Conservation (phyloP, 148 eudicot genomes). For the Chenopodium berlandieri region DNA sequence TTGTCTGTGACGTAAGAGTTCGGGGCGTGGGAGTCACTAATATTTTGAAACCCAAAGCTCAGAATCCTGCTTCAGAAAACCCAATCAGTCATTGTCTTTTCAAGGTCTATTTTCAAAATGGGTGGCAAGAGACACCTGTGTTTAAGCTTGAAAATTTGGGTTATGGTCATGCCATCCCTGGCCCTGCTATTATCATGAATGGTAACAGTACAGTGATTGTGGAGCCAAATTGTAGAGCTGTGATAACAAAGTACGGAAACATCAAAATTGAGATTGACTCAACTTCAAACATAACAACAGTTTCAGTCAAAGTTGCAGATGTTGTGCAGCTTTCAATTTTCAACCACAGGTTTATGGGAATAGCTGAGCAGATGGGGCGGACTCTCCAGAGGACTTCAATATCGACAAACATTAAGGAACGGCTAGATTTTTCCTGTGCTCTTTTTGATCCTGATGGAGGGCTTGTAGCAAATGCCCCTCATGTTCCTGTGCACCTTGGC, state of each 20-base stretch:
- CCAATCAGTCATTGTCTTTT: slow-evolving; percentile 51
- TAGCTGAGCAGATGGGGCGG: slow-evolving; percentile 99
- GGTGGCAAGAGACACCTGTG: slow-evolving; percentile 77
- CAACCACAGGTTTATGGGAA: slow-evolving; percentile 96
- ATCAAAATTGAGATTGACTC: slow-evolving; percentile 77
- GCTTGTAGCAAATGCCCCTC: slow-evolving; percentile 96
- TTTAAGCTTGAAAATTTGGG: slow-evolving; percentile 79
- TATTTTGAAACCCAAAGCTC: slow-evolving; percentile 71
- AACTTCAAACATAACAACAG: slow-evolving; percentile 35
- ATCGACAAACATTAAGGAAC: slow-evolving; percentile 94
- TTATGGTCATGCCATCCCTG: slow-evolving; percentile 63
- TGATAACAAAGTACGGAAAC: slow-evolving; percentile 82
- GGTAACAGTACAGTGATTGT: slow-evolving; percentile 95
- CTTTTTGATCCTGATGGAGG: slow-evolving; percentile 97
- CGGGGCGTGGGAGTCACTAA: slow-evolving; percentile 93
- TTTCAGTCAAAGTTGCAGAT: slow-evolving; percentile 81
- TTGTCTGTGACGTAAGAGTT: slow-evolving; percentile 90
- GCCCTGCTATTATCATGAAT: slow-evolving; percentile 96
- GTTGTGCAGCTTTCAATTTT: slow-evolving; percentile 96
- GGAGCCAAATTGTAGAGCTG: slow-evolving; percentile 78
- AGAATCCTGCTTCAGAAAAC: slow-evolving; percentile 43
- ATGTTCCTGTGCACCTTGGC: slow-evolving; percentile 97
- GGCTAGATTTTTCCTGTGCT: slow-evolving; percentile 95
- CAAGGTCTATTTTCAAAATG: slow-evolving; percentile 69
- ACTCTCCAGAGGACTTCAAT: slow-evolving; percentile 95